Conservation (phyloP, 1,284 basidiomycete genomes). For the Albatrellus sp. region DNA sequence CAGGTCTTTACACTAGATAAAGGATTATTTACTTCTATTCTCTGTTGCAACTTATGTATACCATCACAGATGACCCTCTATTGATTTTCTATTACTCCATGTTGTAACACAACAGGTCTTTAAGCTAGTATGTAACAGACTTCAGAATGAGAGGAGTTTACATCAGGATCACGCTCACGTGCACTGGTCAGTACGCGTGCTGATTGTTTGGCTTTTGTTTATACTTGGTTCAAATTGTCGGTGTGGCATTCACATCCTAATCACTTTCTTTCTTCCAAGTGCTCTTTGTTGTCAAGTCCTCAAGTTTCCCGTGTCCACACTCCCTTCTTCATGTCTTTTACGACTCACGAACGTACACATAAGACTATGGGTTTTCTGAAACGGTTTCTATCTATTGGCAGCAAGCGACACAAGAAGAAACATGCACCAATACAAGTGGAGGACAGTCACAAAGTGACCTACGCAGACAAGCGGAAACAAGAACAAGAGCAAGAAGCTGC, state of each 20-base stretch:
- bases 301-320: not conserved
- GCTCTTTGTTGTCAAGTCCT: not conserved
- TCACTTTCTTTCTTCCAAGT: not conserved
- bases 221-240: not conserved
- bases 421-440: constrained; percentile 10
- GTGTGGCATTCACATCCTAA: not conserved
- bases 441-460: constrained; percentile 1
- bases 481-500: constrained; percentile 45
- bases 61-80: too few species aligned
- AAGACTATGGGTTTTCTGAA: constrained; percentile 54
- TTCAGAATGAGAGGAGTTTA: too few species aligned
- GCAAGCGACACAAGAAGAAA: constrained; percentile 45
- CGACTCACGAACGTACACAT: constrained; percentile 1
- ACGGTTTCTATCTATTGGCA: constrained; percentile 56
- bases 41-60: too few species aligned
- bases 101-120: too few species aligned
- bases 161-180: too few species aligned
- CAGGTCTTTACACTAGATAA: too few species aligned
- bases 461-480: constrained; percentile 15
- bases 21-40: too few species aligned
- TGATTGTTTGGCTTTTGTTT: not conserved
- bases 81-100: too few species aligned
- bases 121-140: too few species aligned
- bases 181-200: not conserved
- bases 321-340: constrained; percentile 5